A percentile compares a stretch with the other conserved stretches of the same genome.
Evolutionary conservation across 495 filamentous ascomycete genomes (phyloP).

Genomic region (Bacidia gigantensis): DNA sequence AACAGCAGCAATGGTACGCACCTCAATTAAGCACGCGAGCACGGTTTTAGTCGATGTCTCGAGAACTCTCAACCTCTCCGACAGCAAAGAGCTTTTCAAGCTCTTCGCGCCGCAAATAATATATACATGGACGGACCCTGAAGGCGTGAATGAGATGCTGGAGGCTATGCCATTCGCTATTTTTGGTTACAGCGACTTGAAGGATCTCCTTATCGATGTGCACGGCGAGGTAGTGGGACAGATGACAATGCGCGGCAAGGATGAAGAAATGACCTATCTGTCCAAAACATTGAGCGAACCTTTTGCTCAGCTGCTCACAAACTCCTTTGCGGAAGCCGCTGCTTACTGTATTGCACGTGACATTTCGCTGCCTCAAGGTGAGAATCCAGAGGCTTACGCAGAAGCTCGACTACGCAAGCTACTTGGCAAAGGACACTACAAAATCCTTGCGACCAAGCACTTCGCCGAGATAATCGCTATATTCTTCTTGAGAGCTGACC

Average conservation of each 20-base stretch:
- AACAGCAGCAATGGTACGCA: conserved; percentile 54
- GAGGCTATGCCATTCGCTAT: conserved; percentile 62
- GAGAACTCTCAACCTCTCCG: conserved; percentile 43
- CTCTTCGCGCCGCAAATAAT: conserved; percentile 86
- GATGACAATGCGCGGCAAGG: conserved; percentile 67
- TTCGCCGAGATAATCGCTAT: conserved; percentile 64
- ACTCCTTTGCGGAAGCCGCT: conserved; percentile 65
- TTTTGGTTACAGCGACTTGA: conserved; percentile 60
- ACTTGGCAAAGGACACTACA: conserved; percentile 52
- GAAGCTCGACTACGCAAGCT: conserved; percentile 55
- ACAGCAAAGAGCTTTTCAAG: conserved; percentile 58
- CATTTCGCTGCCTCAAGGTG: conserved; percentile 44
- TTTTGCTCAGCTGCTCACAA: conserved; percentile 42
- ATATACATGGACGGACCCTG: conserved; percentile 67
- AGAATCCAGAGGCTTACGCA: conserved; percentile 40
- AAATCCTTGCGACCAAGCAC: conserved; percentile 43
- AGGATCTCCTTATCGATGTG: conserved; percentile 56
- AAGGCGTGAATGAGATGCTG: conserved; percentile 33
- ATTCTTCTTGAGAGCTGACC: conserved; percentile 55
- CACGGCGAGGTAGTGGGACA: conserved; percentile 71
- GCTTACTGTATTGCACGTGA: conserved; percentile 78
- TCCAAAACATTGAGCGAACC: conserved; percentile 40
- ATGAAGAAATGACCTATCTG: conserved; percentile 45
- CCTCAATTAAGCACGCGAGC: conserved; percentile 52
- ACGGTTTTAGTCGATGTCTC: conserved; percentile 56